Evolutionary conservation across 257 asterid genomes (phyloP).

Genomic region (Voacanga thouarsii): DNA sequence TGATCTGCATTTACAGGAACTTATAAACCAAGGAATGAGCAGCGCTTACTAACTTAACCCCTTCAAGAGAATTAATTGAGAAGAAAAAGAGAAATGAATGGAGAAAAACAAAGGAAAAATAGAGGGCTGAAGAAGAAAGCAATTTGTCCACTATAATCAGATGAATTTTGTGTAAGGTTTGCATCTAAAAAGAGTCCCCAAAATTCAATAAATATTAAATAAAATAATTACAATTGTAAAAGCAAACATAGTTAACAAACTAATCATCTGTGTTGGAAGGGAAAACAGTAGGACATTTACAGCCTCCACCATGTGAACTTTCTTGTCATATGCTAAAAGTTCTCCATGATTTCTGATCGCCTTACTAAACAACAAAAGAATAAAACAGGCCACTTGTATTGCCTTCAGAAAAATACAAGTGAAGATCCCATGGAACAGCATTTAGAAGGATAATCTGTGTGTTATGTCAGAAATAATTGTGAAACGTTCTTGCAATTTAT

Average conservation of each 20-base stretch:
- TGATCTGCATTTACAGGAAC: slow-evolving; percentile 47
- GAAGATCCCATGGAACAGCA: background rate
- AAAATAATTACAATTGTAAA: background rate
- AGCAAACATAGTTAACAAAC: background rate
- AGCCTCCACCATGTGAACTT: background rate
- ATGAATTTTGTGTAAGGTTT: background rate
- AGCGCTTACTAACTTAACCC: background rate
- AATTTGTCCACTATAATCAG: background rate
- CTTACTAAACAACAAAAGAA: background rate
- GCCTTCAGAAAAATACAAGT: background rate
- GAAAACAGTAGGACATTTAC: background rate
- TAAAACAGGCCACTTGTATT: background rate
- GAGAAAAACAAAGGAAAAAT: background rate
- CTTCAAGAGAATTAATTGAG: background rate
- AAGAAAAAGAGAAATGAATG: background rate
- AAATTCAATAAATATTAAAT: too few species aligned
- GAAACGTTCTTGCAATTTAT: background rate
- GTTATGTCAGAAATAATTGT: background rate
- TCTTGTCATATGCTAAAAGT: background rate
- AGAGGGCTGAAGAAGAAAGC: background rate
- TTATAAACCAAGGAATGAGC: background rate
- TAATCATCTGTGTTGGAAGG: background rate
- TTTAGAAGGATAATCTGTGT: background rate
- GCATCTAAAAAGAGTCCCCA: background rate
- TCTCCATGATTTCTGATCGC: background rate